A percentile compares a stretch with the other conserved stretches of the same genome.
Evolutionary conservation across 2,329 filamentous ascomycete genomes (phyloP).

Genomic region (Diaporthe nobilis): DNA sequence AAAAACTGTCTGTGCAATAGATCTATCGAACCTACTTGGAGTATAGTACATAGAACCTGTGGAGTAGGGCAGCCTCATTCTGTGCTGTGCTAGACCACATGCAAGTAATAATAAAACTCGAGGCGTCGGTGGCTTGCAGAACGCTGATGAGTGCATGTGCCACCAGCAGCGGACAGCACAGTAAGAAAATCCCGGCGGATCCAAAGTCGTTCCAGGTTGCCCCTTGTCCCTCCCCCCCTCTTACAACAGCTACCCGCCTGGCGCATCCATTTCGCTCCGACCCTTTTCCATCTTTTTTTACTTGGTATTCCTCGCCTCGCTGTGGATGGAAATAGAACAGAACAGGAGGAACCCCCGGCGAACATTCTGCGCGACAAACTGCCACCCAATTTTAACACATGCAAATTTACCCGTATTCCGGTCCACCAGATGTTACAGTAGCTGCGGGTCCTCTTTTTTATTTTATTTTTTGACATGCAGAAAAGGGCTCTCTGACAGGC

Average conservation of each 20-base stretch:
- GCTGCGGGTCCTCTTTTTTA: neutral
- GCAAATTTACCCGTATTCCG: constrained; percentile 6
- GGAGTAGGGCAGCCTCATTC: neutral
- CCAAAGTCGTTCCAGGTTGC: neutral
- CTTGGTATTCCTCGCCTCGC: neutral
- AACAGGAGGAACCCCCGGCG: constrained; percentile 5
- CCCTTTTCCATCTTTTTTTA: neutral
- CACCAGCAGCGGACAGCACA: neutral
- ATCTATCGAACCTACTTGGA: neutral
- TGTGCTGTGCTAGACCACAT: neutral
- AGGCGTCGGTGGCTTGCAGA: constrained; percentile 12
- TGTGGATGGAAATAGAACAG: constrained; percentile 29
- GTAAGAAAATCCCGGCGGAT: neutral
- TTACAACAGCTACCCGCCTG: neutral
- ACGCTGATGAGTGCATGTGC: neutral
- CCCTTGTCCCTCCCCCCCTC: neutral
- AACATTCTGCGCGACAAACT: neutral
- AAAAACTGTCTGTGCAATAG: neutral
- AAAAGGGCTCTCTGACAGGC: neutral
- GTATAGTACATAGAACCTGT: neutral
- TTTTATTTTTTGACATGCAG: neutral
- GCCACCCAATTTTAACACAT: neutral
- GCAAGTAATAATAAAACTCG: neutral
- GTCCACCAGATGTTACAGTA: constrained; percentile 12
- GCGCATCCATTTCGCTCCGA: neutral